These are phyloP conservation scores for Citrus sp. DNA, from an alignment of 345 rosid genomes.

Conservation along the genomic window DNA sequence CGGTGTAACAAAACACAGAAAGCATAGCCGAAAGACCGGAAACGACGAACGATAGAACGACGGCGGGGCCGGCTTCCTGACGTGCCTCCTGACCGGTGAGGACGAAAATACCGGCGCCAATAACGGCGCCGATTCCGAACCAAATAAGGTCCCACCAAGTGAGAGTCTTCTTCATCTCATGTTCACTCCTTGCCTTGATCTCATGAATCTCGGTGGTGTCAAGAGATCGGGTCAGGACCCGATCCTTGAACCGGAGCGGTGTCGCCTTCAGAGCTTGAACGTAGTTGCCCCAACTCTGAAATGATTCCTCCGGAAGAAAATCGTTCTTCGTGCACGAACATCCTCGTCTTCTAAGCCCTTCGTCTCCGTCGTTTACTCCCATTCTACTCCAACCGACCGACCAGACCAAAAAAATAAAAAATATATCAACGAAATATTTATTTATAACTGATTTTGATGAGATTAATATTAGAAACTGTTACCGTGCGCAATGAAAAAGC, in stretches of 20 bases:
- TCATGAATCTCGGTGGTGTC: slow-evolving; percentile 79
- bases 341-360: slow-evolving; percentile 46
- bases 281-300: slow-evolving; percentile 61
- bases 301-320: slow-evolving; percentile 88
- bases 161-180: slow-evolving; percentile 85
- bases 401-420: background rate
- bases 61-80: slow-evolving; percentile 67
- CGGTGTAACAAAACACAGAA: slow-evolving; percentile 93
- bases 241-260: slow-evolving; percentile 56
- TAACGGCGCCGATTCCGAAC: slow-evolving; percentile 92
- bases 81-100: slow-evolving; percentile 73
- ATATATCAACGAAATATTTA: background rate
- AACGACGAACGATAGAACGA: slow-evolving; percentile 74
- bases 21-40: slow-evolving; percentile 93
- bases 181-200: slow-evolving; percentile 66
- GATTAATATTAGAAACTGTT: too few species aligned
- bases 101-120: slow-evolving; percentile 89
- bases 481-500: too few species aligned
- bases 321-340: slow-evolving; percentile 72
- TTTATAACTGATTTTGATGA: background rate
- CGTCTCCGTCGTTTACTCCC: slow-evolving; percentile 19
- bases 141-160: slow-evolving; percentile 96
- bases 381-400: background rate
- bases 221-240: slow-evolving; percentile 57
- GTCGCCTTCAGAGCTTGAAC: slow-evolving; percentile 52